Conservation (phyloP, 2,329 filamentous ascomycete genomes). For the Teratosphaeria zuluensis region DNA sequence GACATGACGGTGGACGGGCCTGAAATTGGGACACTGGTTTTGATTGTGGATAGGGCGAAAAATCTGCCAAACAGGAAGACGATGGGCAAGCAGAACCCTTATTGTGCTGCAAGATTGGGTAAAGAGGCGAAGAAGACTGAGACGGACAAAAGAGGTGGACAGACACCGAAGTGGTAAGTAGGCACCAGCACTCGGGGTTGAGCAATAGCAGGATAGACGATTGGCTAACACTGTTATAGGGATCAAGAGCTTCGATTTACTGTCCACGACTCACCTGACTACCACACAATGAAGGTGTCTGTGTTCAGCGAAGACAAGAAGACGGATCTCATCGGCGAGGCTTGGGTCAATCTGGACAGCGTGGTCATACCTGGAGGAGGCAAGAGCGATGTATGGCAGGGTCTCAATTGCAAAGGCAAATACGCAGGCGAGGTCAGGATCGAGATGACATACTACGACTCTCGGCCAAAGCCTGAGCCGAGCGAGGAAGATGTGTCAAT, state of each 20-base stretch:
- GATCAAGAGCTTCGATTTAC: conserved; percentile 94
- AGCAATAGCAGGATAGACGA: conserved; percentile 3
- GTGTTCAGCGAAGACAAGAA: conserved; percentile 98
- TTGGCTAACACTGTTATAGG: conserved; percentile 44
- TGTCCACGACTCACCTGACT: conserved; percentile 93
- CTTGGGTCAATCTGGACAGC: conserved; percentile 73
- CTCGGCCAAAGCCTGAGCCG: conserved; percentile 70
- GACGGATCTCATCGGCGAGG: conserved; percentile 91
- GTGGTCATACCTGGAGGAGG: conserved; percentile 80
- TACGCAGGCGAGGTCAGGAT: conserved; percentile 92
- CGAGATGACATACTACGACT: conserved; percentile 94
- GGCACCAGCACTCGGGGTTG: background rate
- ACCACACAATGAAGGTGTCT: conserved; percentile 89
- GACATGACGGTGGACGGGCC: conserved; percentile 92
- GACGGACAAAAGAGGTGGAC: conserved; percentile 85
- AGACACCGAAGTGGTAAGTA: conserved; percentile 86
- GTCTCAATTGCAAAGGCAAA: conserved; percentile 77
- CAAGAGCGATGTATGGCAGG: conserved; percentile 91
- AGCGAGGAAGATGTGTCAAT: conserved; percentile 17
- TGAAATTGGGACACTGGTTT: conserved; percentile 82
- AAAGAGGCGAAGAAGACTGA: conserved; percentile 97
- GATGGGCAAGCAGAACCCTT: conserved; percentile 97
- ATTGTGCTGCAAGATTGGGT: conserved; percentile 83
- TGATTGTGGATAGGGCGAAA: conserved; percentile 89
- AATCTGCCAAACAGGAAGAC: conserved; percentile 94